phyloP scores from a whole-genome alignment of 2,329 filamentous ascomycete genomes.

The Colletotrichum siamense region DNA sequence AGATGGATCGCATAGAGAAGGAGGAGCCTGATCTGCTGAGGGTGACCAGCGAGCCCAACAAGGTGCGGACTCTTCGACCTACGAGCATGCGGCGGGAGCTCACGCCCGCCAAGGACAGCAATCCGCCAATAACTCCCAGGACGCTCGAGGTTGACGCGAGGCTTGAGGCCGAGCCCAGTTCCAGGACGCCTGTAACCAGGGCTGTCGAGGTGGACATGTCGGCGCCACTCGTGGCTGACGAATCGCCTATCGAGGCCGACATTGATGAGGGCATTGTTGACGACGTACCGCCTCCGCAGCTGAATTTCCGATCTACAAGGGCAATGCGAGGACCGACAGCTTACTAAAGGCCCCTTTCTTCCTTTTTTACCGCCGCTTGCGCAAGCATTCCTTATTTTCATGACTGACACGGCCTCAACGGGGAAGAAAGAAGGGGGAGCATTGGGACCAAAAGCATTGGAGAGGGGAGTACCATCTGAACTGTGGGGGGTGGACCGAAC shows the following conservation, averaged over 20 bases:
- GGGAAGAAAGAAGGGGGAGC: not conserved
- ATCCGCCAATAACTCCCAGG: conserved; percentile 13
- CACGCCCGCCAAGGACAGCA: conserved; percentile 27
- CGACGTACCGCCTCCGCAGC: conserved; percentile 39
- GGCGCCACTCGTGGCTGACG: conserved; percentile 16
- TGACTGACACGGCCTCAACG: conserved; percentile 16
- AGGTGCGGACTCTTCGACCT: conserved; percentile 55
- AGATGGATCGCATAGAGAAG: conserved; percentile 60
- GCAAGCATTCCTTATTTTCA: not conserved
- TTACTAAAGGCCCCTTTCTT: not conserved
- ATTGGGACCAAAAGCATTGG: conserved; percentile 4
- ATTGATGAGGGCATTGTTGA: conserved; percentile 47
- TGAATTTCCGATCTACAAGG: conserved; percentile 49
- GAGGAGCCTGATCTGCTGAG: conserved; percentile 55
- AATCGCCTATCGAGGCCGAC: conserved; percentile 29
- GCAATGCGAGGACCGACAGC: conserved; percentile 32
- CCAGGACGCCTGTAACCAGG: not conserved
- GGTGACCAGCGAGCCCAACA: conserved; percentile 42
- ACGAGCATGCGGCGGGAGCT: conserved; percentile 58
- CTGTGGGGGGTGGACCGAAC: not conserved
- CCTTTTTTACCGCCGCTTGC: not conserved
- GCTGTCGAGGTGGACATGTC: conserved; percentile 10
- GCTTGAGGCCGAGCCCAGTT: conserved; percentile 21
- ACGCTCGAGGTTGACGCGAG: conserved; percentile 37
- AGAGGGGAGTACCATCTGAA: not conserved